phyloP scores from a whole-genome alignment of 1,284 basidiomycete genomes.

The Singerocomus rubriflavus region DNA sequence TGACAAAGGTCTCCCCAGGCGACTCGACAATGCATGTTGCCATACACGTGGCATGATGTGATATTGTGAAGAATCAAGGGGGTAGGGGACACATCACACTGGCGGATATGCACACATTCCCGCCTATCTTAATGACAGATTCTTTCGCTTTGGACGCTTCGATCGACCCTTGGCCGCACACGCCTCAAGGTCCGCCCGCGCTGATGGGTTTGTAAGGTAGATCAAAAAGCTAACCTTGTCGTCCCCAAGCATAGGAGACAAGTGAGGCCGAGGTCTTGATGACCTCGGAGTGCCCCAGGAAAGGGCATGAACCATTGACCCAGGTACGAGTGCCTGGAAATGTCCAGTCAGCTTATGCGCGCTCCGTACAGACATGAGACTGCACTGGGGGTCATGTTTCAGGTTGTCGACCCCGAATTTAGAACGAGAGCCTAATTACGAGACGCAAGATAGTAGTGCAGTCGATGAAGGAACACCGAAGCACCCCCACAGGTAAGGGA shows the following conservation, averaged over 20 bases:
- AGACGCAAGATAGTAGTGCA: neutral
- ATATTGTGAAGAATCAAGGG: neutral
- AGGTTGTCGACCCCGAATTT: neutral
- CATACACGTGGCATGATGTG: neutral
- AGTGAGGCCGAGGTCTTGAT: neutral
- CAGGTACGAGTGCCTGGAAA: neutral
- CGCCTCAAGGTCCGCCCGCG: conserved; percentile 17
- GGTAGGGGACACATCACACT: conserved; percentile 6
- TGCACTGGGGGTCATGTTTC: neutral
- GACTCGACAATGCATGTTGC: neutral
- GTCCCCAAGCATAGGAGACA: neutral
- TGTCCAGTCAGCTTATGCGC: neutral
- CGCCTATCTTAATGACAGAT: neutral
- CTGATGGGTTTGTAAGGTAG: neutral
- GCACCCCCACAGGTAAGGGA: neutral
- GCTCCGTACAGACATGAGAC: conserved; percentile 2
- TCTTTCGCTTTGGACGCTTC: conserved; percentile 1
- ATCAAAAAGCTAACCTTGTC: conserved; percentile 20
- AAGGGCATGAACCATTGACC: neutral
- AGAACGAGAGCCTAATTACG: neutral
- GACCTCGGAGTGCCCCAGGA: neutral
- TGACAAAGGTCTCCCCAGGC: neutral
- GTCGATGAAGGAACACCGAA: neutral
- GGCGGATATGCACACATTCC: neutral
- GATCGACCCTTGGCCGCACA: conserved; percentile 4